Percentiles rank a stretch among this genome's conserved stretches.
Conservation (phyloP, 148 eudicot species). For the Cornus kousa region DNA sequence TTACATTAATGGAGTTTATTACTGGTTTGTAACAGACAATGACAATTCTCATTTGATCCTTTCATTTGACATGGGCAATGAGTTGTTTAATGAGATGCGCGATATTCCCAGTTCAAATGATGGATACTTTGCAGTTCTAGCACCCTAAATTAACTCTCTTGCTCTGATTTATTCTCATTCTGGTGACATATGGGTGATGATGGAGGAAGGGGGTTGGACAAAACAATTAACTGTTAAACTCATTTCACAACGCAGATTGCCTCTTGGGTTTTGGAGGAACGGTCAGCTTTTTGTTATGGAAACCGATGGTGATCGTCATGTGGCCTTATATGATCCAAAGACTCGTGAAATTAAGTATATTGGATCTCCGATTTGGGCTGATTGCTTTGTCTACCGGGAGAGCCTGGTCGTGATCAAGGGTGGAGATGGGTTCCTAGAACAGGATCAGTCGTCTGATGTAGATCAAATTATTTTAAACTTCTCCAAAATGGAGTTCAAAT, state of each 20-base stretch:
- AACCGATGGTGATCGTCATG: background rate
- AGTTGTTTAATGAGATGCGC: background rate
- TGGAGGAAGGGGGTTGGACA: background rate
- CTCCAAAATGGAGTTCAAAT: too few species aligned
- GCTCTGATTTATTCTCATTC: background rate
- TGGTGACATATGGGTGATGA: background rate
- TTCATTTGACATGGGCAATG: too few species aligned
- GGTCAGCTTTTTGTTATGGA: background rate
- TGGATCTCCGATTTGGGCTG: background rate
- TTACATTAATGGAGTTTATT: background rate
- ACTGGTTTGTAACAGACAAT: too few species aligned
- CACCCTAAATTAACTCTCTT: background rate
- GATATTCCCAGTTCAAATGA: background rate
- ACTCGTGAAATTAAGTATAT: background rate
- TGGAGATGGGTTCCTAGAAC: too few species aligned
- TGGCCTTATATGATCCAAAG: background rate
- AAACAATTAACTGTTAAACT: background rate
- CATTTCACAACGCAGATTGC: background rate
- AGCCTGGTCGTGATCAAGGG: too few species aligned
- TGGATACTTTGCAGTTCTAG: too few species aligned
- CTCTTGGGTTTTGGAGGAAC: background rate
- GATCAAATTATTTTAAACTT: too few species aligned
- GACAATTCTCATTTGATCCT: too few species aligned
- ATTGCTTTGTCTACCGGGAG: too few species aligned
- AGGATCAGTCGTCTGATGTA: too few species aligned